Conservation (phyloP, 768 basidiomycete genomes). For the Rossbeevera mucosa region DNA sequence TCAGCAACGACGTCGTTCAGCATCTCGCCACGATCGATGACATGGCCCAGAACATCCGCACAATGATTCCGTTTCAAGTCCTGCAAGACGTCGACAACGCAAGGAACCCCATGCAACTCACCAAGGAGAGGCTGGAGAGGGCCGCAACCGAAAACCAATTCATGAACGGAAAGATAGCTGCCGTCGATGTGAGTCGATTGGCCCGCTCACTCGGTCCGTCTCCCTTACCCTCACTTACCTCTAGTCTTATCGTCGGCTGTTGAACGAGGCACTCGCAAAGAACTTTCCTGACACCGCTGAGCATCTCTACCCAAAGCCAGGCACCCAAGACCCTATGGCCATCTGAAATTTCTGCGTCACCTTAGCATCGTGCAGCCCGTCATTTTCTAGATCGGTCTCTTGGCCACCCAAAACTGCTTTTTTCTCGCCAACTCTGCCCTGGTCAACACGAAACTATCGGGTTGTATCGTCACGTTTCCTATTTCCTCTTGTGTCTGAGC, state of each 20-base stretch:
- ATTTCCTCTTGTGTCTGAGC: slow-evolving; percentile 2
- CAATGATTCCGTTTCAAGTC: slow-evolving; percentile 72
- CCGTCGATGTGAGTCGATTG: slow-evolving; percentile 53
- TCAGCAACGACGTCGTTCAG: slow-evolving; percentile 69
- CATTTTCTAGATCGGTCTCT: slow-evolving; percentile 2
- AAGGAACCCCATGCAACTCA: slow-evolving; percentile 77
- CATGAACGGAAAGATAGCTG: slow-evolving; percentile 84
- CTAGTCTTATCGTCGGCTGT: slow-evolving; percentile 63
- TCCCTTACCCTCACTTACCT: slow-evolving; percentile 3
- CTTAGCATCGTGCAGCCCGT: not conserved
- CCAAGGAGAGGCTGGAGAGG: slow-evolving; percentile 74
- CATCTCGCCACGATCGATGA: slow-evolving; percentile 66
- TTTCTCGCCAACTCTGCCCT: slow-evolving; percentile 4
- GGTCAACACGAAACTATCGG: not conserved
- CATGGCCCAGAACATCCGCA: slow-evolving; percentile 55
- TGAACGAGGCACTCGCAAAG: slow-evolving; percentile 67
- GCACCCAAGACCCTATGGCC: slow-evolving; percentile 7
- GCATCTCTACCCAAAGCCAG: slow-evolving; percentile 17
- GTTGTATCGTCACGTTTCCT: not conserved
- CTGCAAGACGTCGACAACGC: slow-evolving; percentile 75
- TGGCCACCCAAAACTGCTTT: not conserved
- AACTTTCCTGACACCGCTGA: slow-evolving; percentile 58
- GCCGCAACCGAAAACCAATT: slow-evolving; percentile 88
- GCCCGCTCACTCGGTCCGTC: not conserved
- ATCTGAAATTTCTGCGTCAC: slow-evolving; percentile 3